Evolutionary conservation across 2,329 filamentous ascomycete genomes (phyloP), one percentile per base, ranked within the genome.

Genomic region (Trichoderma gracile): DNA sequence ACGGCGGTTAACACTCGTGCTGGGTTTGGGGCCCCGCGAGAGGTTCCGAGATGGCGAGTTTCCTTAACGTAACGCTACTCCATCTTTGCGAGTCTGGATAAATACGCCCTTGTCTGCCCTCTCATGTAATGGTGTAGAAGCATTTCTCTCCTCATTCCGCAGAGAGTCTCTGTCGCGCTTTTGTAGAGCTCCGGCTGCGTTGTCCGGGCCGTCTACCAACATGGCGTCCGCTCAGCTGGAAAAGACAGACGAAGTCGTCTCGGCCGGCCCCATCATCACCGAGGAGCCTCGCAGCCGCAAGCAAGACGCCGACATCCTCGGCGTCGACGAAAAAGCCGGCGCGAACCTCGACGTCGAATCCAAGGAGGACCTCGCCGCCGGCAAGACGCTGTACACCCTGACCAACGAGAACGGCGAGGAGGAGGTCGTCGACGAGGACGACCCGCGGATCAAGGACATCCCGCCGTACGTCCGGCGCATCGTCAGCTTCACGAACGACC

Each of bases 401-500:
- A 61, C 63, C 25, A 71, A 69, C 38, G 50, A 64, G 27, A 65
- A 68, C 46, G 68, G 70, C 50, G 68, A 71, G 54, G 68, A 77
- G 57, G 70, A 73, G 54, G 68, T 69, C n/a, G 72, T 78, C 50
- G 69, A 72, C 7, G 80, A 82, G 47, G 75, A 83, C n/a, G 78
- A 84, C 63, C 79, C 80, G 6, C 79, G 83, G 53, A 77, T 86
- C 54, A 78, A 74, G 55, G 81, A 84, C 58, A 79, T 88, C 15
- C 84, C 84, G 5, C 74, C 78, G 58, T 80, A 84, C 66, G 69
- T 69, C 15, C 81, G 85, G 47, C 79, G 83, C 25, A 78, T 86
- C 47, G 83, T 87, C 68, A 84, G 80, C 69, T 77, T 87, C 65
- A 78, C 80, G 21, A 84, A 88, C 69, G 84, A 87, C 68, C 79